Base-by-base conservation (phyloP, 2,329 filamentous ascomycete species). In the Mollisiaceae sp. region DNA sequence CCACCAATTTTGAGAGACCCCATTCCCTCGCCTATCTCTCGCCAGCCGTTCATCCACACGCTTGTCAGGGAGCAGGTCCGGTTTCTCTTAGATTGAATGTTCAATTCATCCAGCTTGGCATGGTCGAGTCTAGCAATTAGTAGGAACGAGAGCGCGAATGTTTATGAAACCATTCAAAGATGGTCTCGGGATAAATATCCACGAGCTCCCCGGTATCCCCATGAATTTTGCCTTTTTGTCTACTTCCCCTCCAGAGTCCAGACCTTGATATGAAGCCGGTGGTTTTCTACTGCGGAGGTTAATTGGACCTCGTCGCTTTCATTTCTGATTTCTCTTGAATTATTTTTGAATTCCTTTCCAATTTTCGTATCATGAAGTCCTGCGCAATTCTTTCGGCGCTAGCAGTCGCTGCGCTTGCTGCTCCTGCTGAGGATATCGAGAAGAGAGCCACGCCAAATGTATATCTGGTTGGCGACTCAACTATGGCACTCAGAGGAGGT, bases 381-480 rank as follows among this genome's bases (percentile, higher is more conserved):
- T 58, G 56, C 55, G 38, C 57, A 11, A 32, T 61, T 27, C 35
- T 71, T 24, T 60, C 59, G 32, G 67, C 75, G 52, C 70, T 75
- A 47, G 69, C 71, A 11, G 47, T 65, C 27, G 35, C 69, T 27
- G 68, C 65, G 8, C 38, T 65, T 35, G 71, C 71, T 64, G 68
- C 68, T 55, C 67, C 67, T 36, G 62, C 62, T 12, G 62, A 65
- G 4, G 60, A 66, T 14, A 36, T 63, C 12, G 63, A 66, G 43
- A 68, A 67, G 54, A 59, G 69, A 60, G 65, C 66, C 18, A 67
- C 60, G 9, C 72, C 73, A 12, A 86, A 81, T 0, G 77, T 87
- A 22, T 86, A 85, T 70, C 78, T 88, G 43, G 84, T 83, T 9
- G 87, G 87, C 39, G 87, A 89, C 73, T 87, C 84, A 18, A 89